Base-by-base conservation (phyloP, 192 early-diverging fungal genomes). In the Rhizoclosmatium globosum region DNA sequence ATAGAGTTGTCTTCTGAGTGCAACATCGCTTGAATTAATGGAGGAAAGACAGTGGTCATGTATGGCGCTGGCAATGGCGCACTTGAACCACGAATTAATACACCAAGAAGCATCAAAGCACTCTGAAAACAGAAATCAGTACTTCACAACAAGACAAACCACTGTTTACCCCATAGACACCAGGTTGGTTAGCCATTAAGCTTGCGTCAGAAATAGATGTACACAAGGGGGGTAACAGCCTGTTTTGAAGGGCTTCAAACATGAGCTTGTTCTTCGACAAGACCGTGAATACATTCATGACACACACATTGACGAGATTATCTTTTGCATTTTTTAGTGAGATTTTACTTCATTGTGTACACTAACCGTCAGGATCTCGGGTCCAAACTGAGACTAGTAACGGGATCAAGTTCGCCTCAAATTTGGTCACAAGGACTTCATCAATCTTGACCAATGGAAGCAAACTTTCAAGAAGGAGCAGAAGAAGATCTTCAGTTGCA, bases 301-400 rank as follows among this genome's bases (percentile, higher is more conserved):
- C 72, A 42, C 72, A 74, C 0, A 74, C 72, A 43, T 74, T 74
- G 2, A 74, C 72, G n/a, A 74, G 72, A 45, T 39, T 62, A 62
- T 74, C 72, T 74, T 21, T 69, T 2, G 6, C 13, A 47, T 11
- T 45, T 15, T 38, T 69, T 1, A 69, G 39, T 69, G 15, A 46
- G 21, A 15, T 69, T 17, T 17, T 1, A 31, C 31, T 31, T 31
- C 31, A 31, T 31, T 31, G 31, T 31, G 31, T 31, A 23, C 7
- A 17, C 62, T 65, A 76, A 89, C 88, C 89, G 17, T 90, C 89
- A 9, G 94, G 92, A 79, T 94, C 87, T 46, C 87, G 88, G 53
- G 85, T 87, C 96, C 95, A 97, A n/a, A 93, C 89, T 15, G 92
- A 87, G 73, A 97, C 78, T 0, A 94, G 82, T 44, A 94, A 83